Evolutionary conservation across 805 yeast genomes (phyloP).

Genomic region (Clavispora asparagi): DNA sequence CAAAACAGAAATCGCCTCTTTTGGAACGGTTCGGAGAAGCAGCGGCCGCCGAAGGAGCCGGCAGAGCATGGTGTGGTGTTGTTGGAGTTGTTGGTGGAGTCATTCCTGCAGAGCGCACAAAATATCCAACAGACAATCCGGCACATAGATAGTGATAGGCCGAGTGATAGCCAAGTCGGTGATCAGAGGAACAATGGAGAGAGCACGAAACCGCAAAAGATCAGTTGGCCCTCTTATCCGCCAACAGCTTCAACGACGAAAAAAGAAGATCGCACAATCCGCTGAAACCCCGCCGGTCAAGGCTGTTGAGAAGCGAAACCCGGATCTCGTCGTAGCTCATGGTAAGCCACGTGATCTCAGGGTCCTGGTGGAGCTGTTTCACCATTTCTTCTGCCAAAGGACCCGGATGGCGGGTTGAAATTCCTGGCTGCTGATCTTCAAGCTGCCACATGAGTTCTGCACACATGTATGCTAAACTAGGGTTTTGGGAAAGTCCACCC

Average conservation of each 20-base stretch:
- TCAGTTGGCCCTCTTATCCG: not conserved
- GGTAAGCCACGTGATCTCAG: conserved; percentile 33
- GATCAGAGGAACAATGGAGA: too few relatives aligned
- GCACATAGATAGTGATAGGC: too few relatives aligned
- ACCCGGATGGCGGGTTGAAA: conserved; percentile 43
- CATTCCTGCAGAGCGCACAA: not conserved
- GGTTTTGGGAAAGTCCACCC: conserved; percentile 47
- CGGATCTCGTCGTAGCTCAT: conserved; percentile 41
- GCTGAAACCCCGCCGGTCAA: conserved; percentile 40
- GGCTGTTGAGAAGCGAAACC: conserved; percentile 36
- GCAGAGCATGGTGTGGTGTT: not conserved
- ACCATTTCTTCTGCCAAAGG: conserved; percentile 46
- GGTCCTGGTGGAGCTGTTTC: conserved; percentile 21
- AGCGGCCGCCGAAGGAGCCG: not conserved
- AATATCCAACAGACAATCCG: too few relatives aligned
- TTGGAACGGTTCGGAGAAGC: not conserved
- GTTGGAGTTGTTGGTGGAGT: not conserved
- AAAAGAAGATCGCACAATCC: conserved; percentile 49
- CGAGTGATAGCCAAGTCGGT: too few relatives aligned
- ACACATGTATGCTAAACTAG: conserved; percentile 43
- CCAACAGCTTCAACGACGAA: conserved; percentile 48
- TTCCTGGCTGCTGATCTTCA: conserved; percentile 36
- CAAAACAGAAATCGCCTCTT: not conserved
- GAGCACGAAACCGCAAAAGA: not conserved
- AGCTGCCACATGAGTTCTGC: conserved; percentile 41